phyloP scores from a whole-genome alignment of 768 basidiomycete species.

The Kwoniella heveanensis region DNA sequence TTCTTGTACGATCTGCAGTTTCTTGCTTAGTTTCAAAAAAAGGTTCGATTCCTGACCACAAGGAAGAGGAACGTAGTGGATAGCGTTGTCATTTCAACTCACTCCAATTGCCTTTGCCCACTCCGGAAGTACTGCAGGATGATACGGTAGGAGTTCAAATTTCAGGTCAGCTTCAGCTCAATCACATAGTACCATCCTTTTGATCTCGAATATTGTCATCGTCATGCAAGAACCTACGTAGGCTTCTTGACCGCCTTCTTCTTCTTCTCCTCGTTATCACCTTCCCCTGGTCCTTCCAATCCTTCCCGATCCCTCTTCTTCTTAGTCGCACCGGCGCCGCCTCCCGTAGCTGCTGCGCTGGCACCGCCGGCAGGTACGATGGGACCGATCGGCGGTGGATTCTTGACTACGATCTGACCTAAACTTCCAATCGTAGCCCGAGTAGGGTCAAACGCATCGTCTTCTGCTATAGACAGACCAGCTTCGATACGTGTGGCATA shows the following conservation, averaged over 20 bases:
- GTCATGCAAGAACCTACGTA: too few species aligned
- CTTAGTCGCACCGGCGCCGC: background rate
- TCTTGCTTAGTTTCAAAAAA: too few species aligned
- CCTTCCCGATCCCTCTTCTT: constrained; percentile 24
- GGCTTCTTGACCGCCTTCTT: constrained; percentile 31
- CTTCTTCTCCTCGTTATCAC: constrained; percentile 29
- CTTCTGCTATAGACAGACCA: constrained; percentile 38
- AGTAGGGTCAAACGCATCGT: constrained; percentile 42
- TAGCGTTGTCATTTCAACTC: constrained; percentile 20
- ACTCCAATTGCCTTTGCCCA: constrained; percentile 54
- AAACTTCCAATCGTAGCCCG: constrained; percentile 43
- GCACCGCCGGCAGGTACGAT: background rate
- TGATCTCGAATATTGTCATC: too few species aligned
- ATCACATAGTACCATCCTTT: too few species aligned
- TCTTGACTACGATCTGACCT: constrained; percentile 47
- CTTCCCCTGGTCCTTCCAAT: constrained; percentile 4
- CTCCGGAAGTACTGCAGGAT: constrained; percentile 26
- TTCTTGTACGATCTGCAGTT: too few species aligned
- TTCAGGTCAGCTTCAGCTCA: too few species aligned
- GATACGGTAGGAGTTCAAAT: too few species aligned
- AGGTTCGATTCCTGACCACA: too few species aligned
- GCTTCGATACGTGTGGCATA: constrained; percentile 58
- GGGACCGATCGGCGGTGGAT: background rate
- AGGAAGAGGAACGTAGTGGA: background rate
- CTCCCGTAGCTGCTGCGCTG: background rate